These are phyloP conservation scores for Gossypium anomalum DNA, from an alignment of 345 rosid species.

Conservation along the genomic window DNA sequence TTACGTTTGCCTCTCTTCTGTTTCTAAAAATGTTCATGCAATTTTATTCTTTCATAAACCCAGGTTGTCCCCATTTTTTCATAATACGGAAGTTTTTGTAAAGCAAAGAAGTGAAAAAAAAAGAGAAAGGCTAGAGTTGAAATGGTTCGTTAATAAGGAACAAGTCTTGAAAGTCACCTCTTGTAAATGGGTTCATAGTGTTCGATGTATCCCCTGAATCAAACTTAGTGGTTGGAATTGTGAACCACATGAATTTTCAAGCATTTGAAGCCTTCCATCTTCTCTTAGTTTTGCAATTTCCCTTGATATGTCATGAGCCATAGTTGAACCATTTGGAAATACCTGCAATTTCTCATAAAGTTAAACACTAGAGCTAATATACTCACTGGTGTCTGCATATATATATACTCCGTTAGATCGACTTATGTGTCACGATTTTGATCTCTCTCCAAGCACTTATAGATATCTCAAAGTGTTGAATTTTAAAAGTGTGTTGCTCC, in stretches of 20 bases:
- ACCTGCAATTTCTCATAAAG: slow-evolving; percentile 15
- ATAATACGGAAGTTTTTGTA: not conserved
- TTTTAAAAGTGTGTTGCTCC: too few species aligned
- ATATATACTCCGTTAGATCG: too few species aligned
- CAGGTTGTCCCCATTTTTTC: not conserved
- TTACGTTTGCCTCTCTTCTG: not conserved
- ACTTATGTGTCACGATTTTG: too few species aligned
- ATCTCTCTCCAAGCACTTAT: too few species aligned
- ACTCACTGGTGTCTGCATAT: too few species aligned
- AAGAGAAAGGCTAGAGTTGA: not conserved
- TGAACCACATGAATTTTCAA: slow-evolving; percentile 23
- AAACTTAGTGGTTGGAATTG: not conserved
- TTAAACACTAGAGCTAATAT: too few species aligned
- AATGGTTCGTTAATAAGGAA: slow-evolving; percentile 26
- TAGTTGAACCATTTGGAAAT: slow-evolving; percentile 29
- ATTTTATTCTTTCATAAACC: not conserved
- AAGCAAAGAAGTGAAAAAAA: not conserved
- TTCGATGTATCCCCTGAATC: not conserved
- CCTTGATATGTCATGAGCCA: slow-evolving; percentile 28
- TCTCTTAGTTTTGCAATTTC: slow-evolving; percentile 29
- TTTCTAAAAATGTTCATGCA: not conserved
- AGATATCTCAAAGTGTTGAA: too few species aligned
- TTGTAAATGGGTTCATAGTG: slow-evolving; percentile 12
- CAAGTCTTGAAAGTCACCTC: slow-evolving; percentile 26
- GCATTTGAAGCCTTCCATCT: slow-evolving; percentile 16